Evolutionary conservation across 352 stramenopile species (phyloP).

Genomic region (Globisporangium megalacanthum): DNA sequence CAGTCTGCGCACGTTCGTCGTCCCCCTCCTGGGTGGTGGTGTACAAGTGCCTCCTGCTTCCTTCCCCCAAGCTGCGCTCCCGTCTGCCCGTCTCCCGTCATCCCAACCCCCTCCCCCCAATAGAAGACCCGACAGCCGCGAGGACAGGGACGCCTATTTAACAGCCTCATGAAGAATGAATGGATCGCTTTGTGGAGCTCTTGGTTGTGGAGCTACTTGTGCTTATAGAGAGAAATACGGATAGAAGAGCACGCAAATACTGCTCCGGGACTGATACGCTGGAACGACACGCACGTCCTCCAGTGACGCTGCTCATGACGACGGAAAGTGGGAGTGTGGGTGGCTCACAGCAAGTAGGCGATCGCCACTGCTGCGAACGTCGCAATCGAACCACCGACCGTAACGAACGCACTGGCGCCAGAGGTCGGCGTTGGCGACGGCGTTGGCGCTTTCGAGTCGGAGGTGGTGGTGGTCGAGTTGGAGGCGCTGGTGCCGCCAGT

Average conservation of each 20-base stretch:
- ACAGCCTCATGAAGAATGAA: slow-evolving; percentile 3
- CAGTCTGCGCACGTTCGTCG: slow-evolving; percentile 6
- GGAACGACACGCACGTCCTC: too few species aligned
- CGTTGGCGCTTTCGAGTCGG: not conserved
- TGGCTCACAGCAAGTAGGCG: slow-evolving; percentile 9
- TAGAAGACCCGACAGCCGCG: slow-evolving; percentile 4
- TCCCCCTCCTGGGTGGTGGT: not conserved
- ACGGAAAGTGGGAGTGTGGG: too few species aligned
- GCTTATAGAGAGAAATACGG: too few species aligned
- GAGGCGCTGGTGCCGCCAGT: not conserved
- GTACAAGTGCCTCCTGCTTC: slow-evolving; percentile 7
- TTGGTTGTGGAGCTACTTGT: too few species aligned
- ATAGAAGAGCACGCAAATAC: not conserved
- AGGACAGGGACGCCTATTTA: slow-evolving; percentile 1
- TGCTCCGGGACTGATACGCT: too few species aligned
- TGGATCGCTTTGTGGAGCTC: not conserved
- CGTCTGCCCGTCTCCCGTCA: not conserved
- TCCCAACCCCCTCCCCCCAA: not conserved
- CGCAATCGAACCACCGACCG: not conserved
- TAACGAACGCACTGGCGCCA: not conserved
- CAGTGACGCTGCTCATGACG: not conserved
- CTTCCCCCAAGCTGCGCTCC: not conserved
- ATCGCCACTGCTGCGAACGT: slow-evolving; percentile 1
- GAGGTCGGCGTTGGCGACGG: slow-evolving; percentile 1
- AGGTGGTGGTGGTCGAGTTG: slow-evolving; percentile 10